These are phyloP conservation scores for Didymella segeticola DNA, from an alignment of 2,329 filamentous ascomycete genomes.

Conservation along the genomic window DNA sequence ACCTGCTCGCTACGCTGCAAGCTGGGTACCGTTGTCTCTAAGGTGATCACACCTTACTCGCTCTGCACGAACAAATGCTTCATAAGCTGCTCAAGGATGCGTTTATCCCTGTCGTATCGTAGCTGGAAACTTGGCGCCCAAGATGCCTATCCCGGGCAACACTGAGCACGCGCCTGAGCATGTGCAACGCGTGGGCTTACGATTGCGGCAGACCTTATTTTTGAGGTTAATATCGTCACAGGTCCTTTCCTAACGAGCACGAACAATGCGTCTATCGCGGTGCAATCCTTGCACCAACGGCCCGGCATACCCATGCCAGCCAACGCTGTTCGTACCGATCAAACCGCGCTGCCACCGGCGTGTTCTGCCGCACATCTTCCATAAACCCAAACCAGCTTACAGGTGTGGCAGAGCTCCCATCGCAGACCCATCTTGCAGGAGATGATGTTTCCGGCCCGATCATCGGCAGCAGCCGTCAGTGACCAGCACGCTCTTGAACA, in stretches of 20 bases:
- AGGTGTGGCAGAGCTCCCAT: background rate
- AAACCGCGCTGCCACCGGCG: background rate
- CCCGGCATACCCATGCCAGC: conserved; percentile 4
- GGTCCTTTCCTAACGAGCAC: background rate
- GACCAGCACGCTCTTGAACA: background rate
- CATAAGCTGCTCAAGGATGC: background rate
- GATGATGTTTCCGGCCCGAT: background rate
- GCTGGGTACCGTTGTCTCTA: conserved; percentile 6
- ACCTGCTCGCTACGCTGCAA: conserved; percentile 14
- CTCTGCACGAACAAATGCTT: background rate
- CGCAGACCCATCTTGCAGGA: background rate
- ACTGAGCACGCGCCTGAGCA: background rate
- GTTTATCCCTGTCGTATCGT: background rate
- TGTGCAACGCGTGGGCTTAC: background rate
- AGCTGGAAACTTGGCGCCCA: background rate
- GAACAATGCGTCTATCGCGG: conserved; percentile 1
- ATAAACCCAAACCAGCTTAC: background rate
- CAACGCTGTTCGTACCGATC: background rate
- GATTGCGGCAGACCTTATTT: background rate
- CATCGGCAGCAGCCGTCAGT: background rate
- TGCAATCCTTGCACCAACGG: conserved; percentile 1
- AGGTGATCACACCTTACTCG: background rate
- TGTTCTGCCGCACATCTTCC: background rate
- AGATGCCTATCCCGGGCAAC: background rate
- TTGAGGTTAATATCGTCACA: background rate